Evolutionary conservation across 2,329 filamentous ascomycete species (phyloP), one percentile per base, ranked within the genome.

Genomic region (Microdochium bolleyi): DNA sequence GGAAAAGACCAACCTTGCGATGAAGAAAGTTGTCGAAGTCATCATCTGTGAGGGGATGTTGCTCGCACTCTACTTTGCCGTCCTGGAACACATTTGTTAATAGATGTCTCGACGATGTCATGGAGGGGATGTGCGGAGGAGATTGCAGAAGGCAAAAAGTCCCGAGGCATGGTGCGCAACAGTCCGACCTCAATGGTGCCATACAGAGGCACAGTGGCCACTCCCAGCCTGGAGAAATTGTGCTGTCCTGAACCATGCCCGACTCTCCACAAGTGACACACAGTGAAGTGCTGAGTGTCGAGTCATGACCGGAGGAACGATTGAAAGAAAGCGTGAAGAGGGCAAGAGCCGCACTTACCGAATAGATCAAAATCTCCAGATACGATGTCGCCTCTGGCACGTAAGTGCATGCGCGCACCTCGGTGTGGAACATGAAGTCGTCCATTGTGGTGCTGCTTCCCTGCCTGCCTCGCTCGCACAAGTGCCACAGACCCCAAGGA

Each of bases 1-100:
- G 55, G 53, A 50, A 49, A 48, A 50, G 32, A 67, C 75, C 58
- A 67, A 81, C 79, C 62, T 69, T 68, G 49, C 68, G 73, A 48
- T 73, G 63, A 9, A 83, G 62, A 56, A 82, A 83, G 62, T 83
- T 83, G 16, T 77, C 70, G 66, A 83, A 83, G 58, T 83, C 80
- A 63, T 80, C 77, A 25, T 66, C 57, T 9, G 73, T 73, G 55
- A 83, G 67, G 9, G 70, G 61, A 60, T 80, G 78, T 58, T 81
- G 74, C 58, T 82, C 78, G 51, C 66, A 46, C 13, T 46, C 41
- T 46, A 46, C 22, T 5, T 21, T 24, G 41, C 19, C 41, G 13
- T 46, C 41, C 41, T 46, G 21, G 5, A 46, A 51, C 49, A 10
- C 21, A 25, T 19, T 25, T 46, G 44, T 55, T 41, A 57, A 51